Conservation (phyloP, 345 rosid species). For the Boechera divaricarpa region DNA sequence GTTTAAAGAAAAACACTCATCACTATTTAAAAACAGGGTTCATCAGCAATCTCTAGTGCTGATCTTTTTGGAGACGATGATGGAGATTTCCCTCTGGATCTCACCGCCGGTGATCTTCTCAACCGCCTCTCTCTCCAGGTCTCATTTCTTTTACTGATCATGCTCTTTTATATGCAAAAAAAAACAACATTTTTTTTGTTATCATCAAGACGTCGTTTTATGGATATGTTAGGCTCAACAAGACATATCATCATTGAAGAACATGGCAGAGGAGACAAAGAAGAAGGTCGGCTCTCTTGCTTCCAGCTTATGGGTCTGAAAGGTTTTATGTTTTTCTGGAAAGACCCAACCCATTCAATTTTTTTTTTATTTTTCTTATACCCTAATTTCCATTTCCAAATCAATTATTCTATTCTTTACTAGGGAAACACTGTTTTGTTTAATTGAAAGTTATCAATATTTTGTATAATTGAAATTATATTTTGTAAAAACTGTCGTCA, state of each 20-base stretch:
- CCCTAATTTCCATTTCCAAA: slow-evolving; percentile 14
- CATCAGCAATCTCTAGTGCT: slow-evolving; percentile 93
- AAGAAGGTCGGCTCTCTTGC: slow-evolving; percentile 89
- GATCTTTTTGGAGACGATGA: slow-evolving; percentile 74
- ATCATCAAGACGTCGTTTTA: neutral
- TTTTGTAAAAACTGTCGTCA: slow-evolving; percentile 25
- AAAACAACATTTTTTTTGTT: slow-evolving; percentile 5
- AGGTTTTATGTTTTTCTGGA: neutral
- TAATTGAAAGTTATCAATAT: neutral
- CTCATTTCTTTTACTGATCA: neutral
- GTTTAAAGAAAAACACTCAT: neutral
- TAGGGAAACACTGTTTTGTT: slow-evolving; percentile 19
- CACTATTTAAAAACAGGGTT: slow-evolving; percentile 55
- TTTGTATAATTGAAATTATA: slow-evolving; percentile 29
- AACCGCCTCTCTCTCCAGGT: slow-evolving; percentile 97
- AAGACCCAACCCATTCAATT: slow-evolving; percentile 17
- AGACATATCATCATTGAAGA: slow-evolving; percentile 88
- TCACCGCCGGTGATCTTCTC: slow-evolving; percentile 85
- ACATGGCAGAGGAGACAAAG: slow-evolving; percentile 96
- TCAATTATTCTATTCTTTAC: slow-evolving; percentile 28
- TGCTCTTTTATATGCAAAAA: neutral
- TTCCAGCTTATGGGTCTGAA: slow-evolving; percentile 56
- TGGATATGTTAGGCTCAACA: slow-evolving; percentile 74
- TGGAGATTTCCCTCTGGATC: slow-evolving; percentile 63
- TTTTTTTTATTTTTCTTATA: neutral